Base-by-base conservation (phyloP, 2,329 filamentous ascomycete species). In the Xylariomycetidae sp. region DNA sequence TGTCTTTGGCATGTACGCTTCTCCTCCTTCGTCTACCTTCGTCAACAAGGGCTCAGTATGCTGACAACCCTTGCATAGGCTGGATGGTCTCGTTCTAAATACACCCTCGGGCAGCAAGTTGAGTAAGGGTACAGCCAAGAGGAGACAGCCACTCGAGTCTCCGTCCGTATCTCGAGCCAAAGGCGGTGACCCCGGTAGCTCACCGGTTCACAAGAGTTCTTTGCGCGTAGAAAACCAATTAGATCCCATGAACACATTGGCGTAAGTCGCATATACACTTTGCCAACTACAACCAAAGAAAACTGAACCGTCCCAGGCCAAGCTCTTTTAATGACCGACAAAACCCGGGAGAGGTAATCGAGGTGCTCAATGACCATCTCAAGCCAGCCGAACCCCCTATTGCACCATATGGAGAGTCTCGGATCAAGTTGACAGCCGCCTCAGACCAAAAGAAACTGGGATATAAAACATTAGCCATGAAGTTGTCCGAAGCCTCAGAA, bases 391-490 rank as follows among this genome's bases (percentile, higher is more conserved):
- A 86, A 29, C 67, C 82, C 2, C 85, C 83, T 3, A 72, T 85
- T 16, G 79, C 81, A 19, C 82, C 83, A 1, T 85, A 79, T 44
- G 56, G 77, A 9, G 85, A 92, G 57, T 56, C 86, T 12, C 82
- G 92, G 31, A 79, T 96, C 56, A 89, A 85, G 54, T 71, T 95
- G 14, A 89, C 82, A 5, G 85, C 87, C 3, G 85, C 85, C 39
- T 90, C 87, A 2, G 90, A 96, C 56, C 74, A 87, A 52, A 88
- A 89, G 57, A 95, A 95, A 57, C 82, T 95, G 47, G 78, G 70
- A 1, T 98, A 96, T 62, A 92, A 89, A 54, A 85, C 88, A 2
- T 81, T 96, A 70, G 83, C 86, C 2, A 95, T 96, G 88, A 94
- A 95, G 53, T 70, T 92, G 6, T 89, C 86, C 5, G 89, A 95